Percentiles rank a stretch among this genome's conserved stretches.
Evolutionary conservation across 2,329 filamentous ascomycete species (phyloP).

Genomic region (Annulohypoxylon truncatum): DNA sequence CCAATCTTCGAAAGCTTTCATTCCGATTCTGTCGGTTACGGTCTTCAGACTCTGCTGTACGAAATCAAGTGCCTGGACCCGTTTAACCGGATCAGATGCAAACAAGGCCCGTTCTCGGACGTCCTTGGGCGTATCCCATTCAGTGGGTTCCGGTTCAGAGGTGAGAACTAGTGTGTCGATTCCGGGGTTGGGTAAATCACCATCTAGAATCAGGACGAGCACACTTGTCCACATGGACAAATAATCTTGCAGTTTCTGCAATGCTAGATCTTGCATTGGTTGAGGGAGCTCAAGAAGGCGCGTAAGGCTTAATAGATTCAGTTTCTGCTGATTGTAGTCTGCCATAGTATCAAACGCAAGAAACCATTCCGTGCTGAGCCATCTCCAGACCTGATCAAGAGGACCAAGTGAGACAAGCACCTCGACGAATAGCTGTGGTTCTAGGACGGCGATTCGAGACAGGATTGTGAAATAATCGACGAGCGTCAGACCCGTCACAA

Average conservation of each 20-base stretch:
- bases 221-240: constrained; percentile 81
- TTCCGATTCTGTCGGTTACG: constrained; percentile 69
- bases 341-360: constrained; percentile 75
- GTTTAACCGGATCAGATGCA: constrained; percentile 74
- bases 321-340: constrained; percentile 73
- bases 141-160: constrained; percentile 54
- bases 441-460: constrained; percentile 79
- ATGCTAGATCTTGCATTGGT: constrained; percentile 66
- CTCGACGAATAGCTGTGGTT: constrained; percentile 74
- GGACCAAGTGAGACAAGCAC: constrained; percentile 62
- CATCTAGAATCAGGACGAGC: constrained; percentile 71
- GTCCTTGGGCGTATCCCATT: constrained; percentile 69
- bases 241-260: constrained; percentile 75
- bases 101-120: constrained; percentile 64
- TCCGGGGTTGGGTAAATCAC: constrained; percentile 57
- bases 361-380: constrained; percentile 75
- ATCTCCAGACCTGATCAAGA: constrained; percentile 66
- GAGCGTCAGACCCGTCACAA: constrained; percentile 79
- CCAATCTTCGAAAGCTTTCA: constrained; percentile 75
- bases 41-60: constrained; percentile 70
- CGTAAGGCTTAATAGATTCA: constrained; percentile 78
- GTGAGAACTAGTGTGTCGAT: constrained; percentile 65
- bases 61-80: constrained; percentile 72
- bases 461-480: constrained; percentile 89
- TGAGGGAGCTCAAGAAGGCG: constrained; percentile 74